These are phyloP conservation scores for Gaillardinia entomophila DNA, from an alignment of 805 yeast species.

Conservation along the genomic window DNA sequence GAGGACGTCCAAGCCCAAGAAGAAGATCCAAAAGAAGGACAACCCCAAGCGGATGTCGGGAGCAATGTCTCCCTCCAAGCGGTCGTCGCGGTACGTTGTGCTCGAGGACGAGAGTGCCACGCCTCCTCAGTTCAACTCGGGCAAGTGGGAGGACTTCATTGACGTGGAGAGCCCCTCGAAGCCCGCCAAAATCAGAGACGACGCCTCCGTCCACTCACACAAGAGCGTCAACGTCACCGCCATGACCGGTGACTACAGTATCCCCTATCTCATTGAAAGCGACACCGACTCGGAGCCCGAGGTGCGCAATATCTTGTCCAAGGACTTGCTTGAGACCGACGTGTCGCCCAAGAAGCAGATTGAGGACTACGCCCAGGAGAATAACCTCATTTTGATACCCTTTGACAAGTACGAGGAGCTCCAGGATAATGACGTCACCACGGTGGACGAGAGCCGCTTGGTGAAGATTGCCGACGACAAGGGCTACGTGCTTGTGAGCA, in stretches of 20 bases:
- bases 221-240: constrained; percentile 9
- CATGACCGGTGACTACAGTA: constrained; percentile 11
- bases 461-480: constrained; percentile 13
- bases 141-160: constrained; percentile 36
- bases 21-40: constrained; percentile 3
- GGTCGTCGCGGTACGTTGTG: constrained; percentile 27
- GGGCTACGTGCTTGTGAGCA: constrained; percentile 23
- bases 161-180: constrained; percentile 19
- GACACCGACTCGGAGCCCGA: constrained; percentile 13
- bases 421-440: constrained; percentile 16
- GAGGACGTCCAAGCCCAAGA: constrained; percentile 11
- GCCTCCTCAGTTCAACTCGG: constrained; percentile 6
- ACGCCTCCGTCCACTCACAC: constrained; percentile 6
- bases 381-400: constrained; percentile 26
- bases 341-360: constrained; percentile 15
- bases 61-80: constrained; percentile 27
- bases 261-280: constrained; percentile 23
- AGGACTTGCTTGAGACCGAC: constrained; percentile 7
- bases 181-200: constrained; percentile 10
- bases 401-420: constrained; percentile 27
- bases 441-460: constrained; percentile 18
- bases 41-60: constrained; percentile 17
- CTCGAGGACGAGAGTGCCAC: constrained; percentile 17
- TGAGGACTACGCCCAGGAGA: constrained; percentile 28
- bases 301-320: constrained; percentile 7